These are phyloP conservation scores for Colletotrichum chlorophyti DNA, from an alignment of 2,329 filamentous ascomycete species.

Conservation along the genomic window DNA sequence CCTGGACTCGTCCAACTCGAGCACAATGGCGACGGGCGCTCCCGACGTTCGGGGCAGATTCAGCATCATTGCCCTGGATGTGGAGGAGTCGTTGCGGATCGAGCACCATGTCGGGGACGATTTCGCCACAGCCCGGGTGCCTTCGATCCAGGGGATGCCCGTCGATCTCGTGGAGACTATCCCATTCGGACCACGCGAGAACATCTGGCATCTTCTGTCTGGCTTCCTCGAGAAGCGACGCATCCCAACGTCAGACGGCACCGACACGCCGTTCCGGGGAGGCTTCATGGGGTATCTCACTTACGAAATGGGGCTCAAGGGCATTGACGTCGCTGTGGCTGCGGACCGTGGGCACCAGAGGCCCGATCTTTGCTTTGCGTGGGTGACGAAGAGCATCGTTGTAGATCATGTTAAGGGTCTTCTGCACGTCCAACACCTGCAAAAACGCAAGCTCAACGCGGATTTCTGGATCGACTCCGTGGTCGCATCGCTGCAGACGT, in stretches of 20 bases:
- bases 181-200: slow-evolving; percentile 34
- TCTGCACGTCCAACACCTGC: slow-evolving; percentile 73
- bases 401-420: slow-evolving; percentile 72
- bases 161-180: slow-evolving; percentile 36
- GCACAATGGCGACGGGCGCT: slow-evolving; percentile 46
- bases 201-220: slow-evolving; percentile 59
- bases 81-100: slow-evolving; percentile 62
- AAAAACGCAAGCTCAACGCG: slow-evolving; percentile 27
- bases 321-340: slow-evolving; percentile 54
- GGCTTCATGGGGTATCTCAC: slow-evolving; percentile 86
- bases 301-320: slow-evolving; percentile 80
- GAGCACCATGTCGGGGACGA: slow-evolving; percentile 62
- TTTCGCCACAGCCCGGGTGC: slow-evolving; percentile 40
- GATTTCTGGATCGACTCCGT: slow-evolving; percentile 40
- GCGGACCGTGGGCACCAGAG: slow-evolving; percentile 46
- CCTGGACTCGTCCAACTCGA: slow-evolving; percentile 65
- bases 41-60: slow-evolving; percentile 64
- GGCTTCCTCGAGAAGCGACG: slow-evolving; percentile 46
- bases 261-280: slow-evolving; percentile 71
- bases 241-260: slow-evolving; percentile 26
- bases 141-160: slow-evolving; percentile 14
- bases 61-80: slow-evolving; percentile 76
- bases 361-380: slow-evolving; percentile 78
- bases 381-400: slow-evolving; percentile 79
- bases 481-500: slow-evolving; percentile 39